Conservation (phyloP, 257 asterid species). For the Oldenlandia corymbosa region DNA sequence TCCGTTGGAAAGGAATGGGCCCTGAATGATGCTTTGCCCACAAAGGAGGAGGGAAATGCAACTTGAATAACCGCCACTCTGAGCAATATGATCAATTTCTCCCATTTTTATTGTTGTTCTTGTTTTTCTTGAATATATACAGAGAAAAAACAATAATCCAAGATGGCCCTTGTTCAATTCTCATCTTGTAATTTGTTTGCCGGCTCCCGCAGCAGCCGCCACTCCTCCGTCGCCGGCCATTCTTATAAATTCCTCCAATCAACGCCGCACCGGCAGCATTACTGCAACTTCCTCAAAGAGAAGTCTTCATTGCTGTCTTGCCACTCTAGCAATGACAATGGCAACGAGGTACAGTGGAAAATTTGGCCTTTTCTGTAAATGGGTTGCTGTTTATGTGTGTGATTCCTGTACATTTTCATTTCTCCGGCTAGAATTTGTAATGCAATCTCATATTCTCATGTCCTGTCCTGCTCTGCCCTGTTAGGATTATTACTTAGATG, state of each 20-base stretch:
- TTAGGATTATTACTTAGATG: slow-evolving; percentile 78
- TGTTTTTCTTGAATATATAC: neutral
- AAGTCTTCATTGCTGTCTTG: slow-evolving; percentile 26
- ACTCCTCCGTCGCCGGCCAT: slow-evolving; percentile 10
- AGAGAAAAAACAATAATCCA: neutral
- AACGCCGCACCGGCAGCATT: neutral
- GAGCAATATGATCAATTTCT: neutral
- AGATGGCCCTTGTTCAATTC: slow-evolving; percentile 43
- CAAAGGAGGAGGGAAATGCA: slow-evolving; percentile 10
- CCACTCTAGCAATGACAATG: slow-evolving; percentile 49
- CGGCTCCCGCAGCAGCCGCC: slow-evolving; percentile 23
- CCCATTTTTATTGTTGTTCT: neutral
- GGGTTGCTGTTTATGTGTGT: neutral
- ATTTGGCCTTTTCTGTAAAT: neutral
- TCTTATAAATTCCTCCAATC: slow-evolving; percentile 15
- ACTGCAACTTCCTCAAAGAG: slow-evolving; percentile 20
- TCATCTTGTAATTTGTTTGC: slow-evolving; percentile 24
- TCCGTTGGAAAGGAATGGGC: slow-evolving; percentile 21
- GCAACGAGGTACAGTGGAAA: slow-evolving; percentile 39
- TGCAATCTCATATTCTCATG: too few species aligned
- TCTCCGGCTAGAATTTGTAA: neutral
- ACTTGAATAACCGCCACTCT: slow-evolving; percentile 35
- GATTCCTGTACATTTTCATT: neutral
- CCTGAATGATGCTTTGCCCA: neutral
- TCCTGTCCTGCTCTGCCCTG: slow-evolving; percentile 14